These are phyloP conservation scores for Lecanicillium sp. DNA, from an alignment of 2,329 filamentous ascomycete species.

Conservation along the genomic window DNA sequence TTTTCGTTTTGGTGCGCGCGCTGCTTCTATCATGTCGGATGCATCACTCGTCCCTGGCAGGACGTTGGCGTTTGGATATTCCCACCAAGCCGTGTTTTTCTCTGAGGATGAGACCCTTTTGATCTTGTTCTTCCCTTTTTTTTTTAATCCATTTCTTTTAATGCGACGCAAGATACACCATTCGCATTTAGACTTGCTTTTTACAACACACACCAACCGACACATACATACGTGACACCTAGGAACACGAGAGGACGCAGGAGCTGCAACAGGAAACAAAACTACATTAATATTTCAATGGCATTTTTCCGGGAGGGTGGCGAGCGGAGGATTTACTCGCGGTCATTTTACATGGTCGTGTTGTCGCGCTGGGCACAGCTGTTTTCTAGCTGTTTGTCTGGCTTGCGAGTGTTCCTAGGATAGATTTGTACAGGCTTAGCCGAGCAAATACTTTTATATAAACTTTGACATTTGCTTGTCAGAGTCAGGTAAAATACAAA, in stretches of 20 bases:
- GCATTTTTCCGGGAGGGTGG: conserved; percentile 1
- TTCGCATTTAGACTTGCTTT: conserved; percentile 6
- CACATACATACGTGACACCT: not conserved
- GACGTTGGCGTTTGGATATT: conserved; percentile 21
- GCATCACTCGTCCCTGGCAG: conserved; percentile 18
- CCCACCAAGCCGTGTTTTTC: conserved; percentile 13
- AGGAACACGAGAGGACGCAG: not conserved
- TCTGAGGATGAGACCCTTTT: not conserved
- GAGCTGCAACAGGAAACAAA: not conserved
- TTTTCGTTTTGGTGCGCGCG: not conserved
- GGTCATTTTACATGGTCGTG: not conserved
- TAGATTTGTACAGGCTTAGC: not conserved
- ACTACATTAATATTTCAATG: not conserved
- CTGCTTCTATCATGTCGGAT: conserved; percentile 1
- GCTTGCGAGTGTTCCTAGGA: conserved; percentile 4
- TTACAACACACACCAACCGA: not conserved
- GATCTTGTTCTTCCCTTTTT: not conserved
- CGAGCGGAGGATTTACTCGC: not conserved
- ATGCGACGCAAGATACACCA: conserved; percentile 6
- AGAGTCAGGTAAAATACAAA: conserved; percentile 1
- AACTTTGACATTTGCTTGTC: not conserved
- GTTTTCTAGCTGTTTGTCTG: not conserved
- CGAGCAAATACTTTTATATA: too few relatives aligned
- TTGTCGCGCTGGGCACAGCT: not conserved
- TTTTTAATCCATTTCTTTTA: not conserved